phyloP scores from a whole-genome alignment of 441 rosid species.

The Corymbia calophylla region DNA sequence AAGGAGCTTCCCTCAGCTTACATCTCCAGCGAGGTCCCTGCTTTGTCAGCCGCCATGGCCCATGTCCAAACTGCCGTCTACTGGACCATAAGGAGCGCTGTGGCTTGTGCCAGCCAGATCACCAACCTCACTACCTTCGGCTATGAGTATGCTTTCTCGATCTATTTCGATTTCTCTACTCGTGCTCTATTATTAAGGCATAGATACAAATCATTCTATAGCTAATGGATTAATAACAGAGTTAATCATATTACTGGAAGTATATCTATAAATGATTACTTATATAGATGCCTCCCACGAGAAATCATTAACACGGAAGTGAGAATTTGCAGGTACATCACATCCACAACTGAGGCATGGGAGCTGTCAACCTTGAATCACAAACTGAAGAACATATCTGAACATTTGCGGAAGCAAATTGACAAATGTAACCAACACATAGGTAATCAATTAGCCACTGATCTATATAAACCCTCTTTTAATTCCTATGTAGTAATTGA shows the following conservation, averaged over 20 bases:
- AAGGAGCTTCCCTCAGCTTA: conserved; percentile 55
- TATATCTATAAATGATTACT: background rate
- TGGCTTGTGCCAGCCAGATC: conserved; percentile 68
- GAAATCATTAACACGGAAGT: background rate
- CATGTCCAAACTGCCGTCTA: conserved; percentile 78
- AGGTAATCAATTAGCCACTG: conserved; percentile 16
- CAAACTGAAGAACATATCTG: conserved; percentile 57
- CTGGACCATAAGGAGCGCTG: conserved; percentile 69
- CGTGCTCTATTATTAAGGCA: background rate
- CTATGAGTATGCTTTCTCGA: conserved; percentile 42
- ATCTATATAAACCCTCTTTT: background rate
- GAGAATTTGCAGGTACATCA: background rate
- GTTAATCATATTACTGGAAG: background rate
- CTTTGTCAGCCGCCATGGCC: conserved; percentile 34
- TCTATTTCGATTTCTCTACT: background rate
- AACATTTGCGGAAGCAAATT: conserved; percentile 47
- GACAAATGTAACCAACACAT: conserved; percentile 32
- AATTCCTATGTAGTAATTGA: background rate
- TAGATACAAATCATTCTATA: background rate
- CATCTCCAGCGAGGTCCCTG: conserved; percentile 40
- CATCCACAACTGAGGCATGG: conserved; percentile 45
- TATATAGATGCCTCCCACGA: background rate
- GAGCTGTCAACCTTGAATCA: conserved; percentile 69
- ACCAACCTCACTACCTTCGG: conserved; percentile 51
- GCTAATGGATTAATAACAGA: background rate